Evolutionary conservation across 768 basidiomycete species (phyloP), one percentile per base, ranked within the genome.

Genomic region (Russula lepida): DNA sequence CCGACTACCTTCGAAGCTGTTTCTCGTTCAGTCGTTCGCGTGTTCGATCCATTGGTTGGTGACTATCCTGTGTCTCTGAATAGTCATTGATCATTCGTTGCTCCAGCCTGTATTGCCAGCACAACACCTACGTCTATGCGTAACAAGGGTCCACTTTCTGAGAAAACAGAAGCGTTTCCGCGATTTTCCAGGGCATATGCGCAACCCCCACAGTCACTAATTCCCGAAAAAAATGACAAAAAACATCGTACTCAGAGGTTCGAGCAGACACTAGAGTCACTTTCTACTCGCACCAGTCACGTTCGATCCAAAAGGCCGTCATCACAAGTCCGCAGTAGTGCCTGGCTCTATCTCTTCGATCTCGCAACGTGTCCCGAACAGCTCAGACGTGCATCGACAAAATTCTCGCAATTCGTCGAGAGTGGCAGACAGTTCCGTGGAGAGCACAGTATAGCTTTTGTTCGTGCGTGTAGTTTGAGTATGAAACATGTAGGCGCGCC

Each of bases 271-370:
- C 47, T 48, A 28, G 21, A 44, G 12, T 57, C 56, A 19, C 35
- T 66, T 27, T 58, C 69, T 25, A 37, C 41, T 6, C 60, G 49
- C 17, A 58, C 56, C 25, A 43, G 44, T 49, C 57, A 32, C 35
- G 17, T 32, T 12, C 32, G 8, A n/a, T 32, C 56, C 57, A 46
- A 49, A 41, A 32, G 23, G 4, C 8, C 28, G 15, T 44, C 60
- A 23, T 19, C 23, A 6, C 66, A 61, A 37, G 57, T 65, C 37
- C 64, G 66, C 48, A 54, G 52, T 27, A 62, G 54, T 35, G 39
- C 54, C 37, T 66, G 66, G 66, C 46, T 33, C 28, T 59, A 66
- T 51, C 64, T 66, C 7, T 66, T 66, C 41, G 54, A 62, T 27
- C 63, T 65, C 21, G 66, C 65, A 19, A 65, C 63, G 6, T 11